Percentiles rank a stretch among this genome's conserved stretches.
These are phyloP conservation scores for Heliamphora exappendiculata DNA, from an alignment of 148 eudicot genomes.

Conservation along the genomic window DNA sequence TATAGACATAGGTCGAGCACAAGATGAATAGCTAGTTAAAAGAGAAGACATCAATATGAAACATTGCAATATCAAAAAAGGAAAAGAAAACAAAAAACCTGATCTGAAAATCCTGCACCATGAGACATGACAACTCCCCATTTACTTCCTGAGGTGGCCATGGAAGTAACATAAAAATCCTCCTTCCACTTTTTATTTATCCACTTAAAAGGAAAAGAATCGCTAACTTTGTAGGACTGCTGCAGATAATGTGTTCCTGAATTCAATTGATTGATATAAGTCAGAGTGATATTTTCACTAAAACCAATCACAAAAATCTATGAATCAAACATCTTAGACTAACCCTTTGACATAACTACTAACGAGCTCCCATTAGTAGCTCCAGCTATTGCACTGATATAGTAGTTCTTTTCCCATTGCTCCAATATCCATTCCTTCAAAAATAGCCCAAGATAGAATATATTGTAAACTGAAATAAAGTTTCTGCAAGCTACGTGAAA, in stretches of 20 bases:
- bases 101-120: slow-evolving; percentile 75
- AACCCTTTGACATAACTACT: slow-evolving; percentile 93
- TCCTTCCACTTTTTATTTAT: slow-evolving; percentile 94
- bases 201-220: slow-evolving; percentile 93
- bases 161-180: slow-evolving; percentile 82
- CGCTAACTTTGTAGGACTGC: slow-evolving; percentile 96
- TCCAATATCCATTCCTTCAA: slow-evolving; percentile 96
- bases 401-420: slow-evolving; percentile 90
- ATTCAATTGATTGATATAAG: slow-evolving; percentile 7
- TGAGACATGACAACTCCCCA: slow-evolving; percentile 99
- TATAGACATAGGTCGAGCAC: too few species aligned
- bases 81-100: too few species aligned
- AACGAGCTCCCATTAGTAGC: slow-evolving; percentile 79
- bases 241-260: slow-evolving; percentile 77
- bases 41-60: not conserved
- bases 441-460: not conserved
- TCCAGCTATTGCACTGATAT: slow-evolving; percentile 89
- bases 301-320: too few species aligned
- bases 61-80: too few species aligned
- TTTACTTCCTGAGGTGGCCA: slow-evolving; percentile 86
- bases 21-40: too few species aligned
- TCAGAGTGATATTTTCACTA: not conserved
- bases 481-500: too few species aligned
- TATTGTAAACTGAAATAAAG: too few species aligned
- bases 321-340: slow-evolving; percentile 16